Evolutionary conservation across 192 early-diverging fungal genomes (phyloP).

Genomic region (Umbelopsis sp.): DNA sequence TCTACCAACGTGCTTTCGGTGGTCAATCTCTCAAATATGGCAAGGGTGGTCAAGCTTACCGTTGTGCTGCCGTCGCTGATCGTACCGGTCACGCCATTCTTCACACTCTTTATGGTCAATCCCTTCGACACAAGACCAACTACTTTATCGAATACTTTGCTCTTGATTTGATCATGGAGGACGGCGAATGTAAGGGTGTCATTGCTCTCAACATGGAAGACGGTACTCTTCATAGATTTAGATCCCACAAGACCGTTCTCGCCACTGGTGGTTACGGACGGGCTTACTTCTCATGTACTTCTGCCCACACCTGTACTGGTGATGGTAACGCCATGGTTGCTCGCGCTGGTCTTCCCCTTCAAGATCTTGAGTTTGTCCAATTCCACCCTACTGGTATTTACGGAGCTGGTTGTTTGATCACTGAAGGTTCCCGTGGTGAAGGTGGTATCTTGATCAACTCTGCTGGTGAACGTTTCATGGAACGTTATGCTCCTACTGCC

Average conservation of each 20-base stretch:
- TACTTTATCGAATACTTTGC: conserved; percentile 99
- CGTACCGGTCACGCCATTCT: conserved; percentile 97
- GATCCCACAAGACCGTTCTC: conserved; percentile 95
- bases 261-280: conserved; percentile 99
- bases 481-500: conserved; percentile 97
- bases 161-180: conserved; percentile 98
- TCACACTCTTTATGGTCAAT: conserved; percentile 98
- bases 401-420: conserved; percentile 96
- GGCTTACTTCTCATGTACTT: conserved; percentile 98
- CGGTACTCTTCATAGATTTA: conserved; percentile 97
- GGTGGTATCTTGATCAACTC: conserved; percentile 97
- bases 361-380: conserved; percentile 99
- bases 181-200: conserved; percentile 95
- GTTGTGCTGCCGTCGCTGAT: conserved; percentile 97
- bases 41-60: conserved; percentile 96
- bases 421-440: conserved; percentile 93
- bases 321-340: conserved; percentile 99
- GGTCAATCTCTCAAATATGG: conserved; percentile 96
- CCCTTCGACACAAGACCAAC: conserved; percentile 92
- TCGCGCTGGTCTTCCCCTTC: conserved; percentile 93
- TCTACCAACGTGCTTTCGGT: conserved; percentile 99
- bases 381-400: conserved; percentile 99
- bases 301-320: conserved; percentile 98
- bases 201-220: conserved; percentile 98
- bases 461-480: conserved; percentile 98